A percentile compares a stretch with the other conserved stretches of the same genome.
phyloP scores from a whole-genome alignment of 495 filamentous ascomycete species.

The Hypomontagnella monticulosa region DNA sequence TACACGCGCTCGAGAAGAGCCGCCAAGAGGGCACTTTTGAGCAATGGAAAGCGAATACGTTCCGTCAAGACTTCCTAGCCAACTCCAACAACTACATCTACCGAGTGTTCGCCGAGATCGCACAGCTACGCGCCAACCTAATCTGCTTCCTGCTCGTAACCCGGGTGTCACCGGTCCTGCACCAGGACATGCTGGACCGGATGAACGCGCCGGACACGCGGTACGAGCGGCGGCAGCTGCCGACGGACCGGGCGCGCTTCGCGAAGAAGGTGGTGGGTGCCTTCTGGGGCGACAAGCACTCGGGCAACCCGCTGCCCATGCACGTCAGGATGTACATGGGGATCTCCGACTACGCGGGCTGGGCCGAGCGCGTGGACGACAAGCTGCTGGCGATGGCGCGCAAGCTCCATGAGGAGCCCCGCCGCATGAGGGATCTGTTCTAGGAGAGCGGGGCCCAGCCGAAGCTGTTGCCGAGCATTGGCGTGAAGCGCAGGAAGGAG shows the following conservation, averaged over 20 bases:
- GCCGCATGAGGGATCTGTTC: constrained; percentile 12
- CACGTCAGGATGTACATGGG: not conserved
- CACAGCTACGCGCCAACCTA: not conserved
- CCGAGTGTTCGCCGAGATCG: not conserved
- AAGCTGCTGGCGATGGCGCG: constrained; percentile 2
- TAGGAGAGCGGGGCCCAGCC: constrained; percentile 11
- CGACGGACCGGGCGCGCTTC: not conserved
- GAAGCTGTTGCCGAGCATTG: not conserved
- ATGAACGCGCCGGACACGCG: not conserved
- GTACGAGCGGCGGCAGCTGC: not conserved
- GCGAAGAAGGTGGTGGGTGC: not conserved
- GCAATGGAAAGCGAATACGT: not conserved
- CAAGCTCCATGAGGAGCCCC: not conserved
- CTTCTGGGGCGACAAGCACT: constrained; percentile 10
- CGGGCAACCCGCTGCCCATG: constrained; percentile 10
- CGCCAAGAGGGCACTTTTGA: not conserved
- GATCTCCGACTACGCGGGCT: constrained; percentile 5
- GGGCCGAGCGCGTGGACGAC: constrained; percentile 12
- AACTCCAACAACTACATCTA: not conserved
- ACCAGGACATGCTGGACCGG: not conserved
- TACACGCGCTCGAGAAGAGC: not conserved
- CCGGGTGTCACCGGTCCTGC: constrained; percentile 14
- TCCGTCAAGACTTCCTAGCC: not conserved
- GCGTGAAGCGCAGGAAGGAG: not conserved
- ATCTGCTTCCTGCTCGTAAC: constrained; percentile 19